These are phyloP conservation scores for Rhizopus delemar DNA, from an alignment of 371 early-diverging fungal genomes.

Conservation along the genomic window DNA sequence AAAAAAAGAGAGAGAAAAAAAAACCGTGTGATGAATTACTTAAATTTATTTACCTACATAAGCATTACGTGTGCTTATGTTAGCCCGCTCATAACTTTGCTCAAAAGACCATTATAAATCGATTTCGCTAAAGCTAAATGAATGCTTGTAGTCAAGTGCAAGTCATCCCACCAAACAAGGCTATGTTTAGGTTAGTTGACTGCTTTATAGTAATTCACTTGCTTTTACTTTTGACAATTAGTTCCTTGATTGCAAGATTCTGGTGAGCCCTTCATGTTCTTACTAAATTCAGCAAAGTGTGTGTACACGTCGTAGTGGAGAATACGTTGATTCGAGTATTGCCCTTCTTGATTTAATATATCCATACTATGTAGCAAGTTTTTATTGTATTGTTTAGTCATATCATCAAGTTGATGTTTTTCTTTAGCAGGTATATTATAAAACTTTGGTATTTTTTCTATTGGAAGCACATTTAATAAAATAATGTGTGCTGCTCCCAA, in stretches of 20 bases:
- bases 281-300: slow-evolving; percentile 2
- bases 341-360: not conserved
- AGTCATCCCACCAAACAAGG: slow-evolving; percentile 23
- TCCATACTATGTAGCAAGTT: not conserved
- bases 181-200: not conserved
- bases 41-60: not conserved
- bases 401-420: slow-evolving; percentile 1
- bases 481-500: slow-evolving; percentile 10
- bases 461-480: slow-evolving; percentile 16
- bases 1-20: not conserved
- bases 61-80: not conserved
- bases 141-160: slow-evolving; percentile 12
- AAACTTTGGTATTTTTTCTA: slow-evolving; percentile 13
- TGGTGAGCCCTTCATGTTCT: not conserved
- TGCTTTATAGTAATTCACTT: not conserved
- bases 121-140: slow-evolving; percentile 16
- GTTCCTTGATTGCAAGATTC: slow-evolving; percentile 2
- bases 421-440: not conserved
- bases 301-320: slow-evolving; percentile 11
- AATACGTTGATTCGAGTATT: not conserved
- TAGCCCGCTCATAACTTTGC: slow-evolving; percentile 7
- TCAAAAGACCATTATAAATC: not conserved
- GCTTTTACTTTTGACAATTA: slow-evolving; percentile 15
- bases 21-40: not conserved
- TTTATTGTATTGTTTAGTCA: slow-evolving; percentile 11